A percentile compares a stretch with the other conserved stretches of the same genome.
Evolutionary conservation across 768 basidiomycete species (phyloP).

Genomic region (Porpolomopsis calyptriformis): DNA sequence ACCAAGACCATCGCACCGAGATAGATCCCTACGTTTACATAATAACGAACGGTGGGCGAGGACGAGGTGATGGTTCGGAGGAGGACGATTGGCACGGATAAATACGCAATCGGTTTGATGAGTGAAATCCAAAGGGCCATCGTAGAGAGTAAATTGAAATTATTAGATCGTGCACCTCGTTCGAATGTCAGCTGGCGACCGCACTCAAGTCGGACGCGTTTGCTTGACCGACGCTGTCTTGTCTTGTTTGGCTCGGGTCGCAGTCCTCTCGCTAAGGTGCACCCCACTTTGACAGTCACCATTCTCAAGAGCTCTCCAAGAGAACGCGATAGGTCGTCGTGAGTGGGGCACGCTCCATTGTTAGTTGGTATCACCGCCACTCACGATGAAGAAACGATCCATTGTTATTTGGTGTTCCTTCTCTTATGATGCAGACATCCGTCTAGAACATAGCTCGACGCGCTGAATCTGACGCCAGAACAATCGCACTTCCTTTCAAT

Average conservation of each 20-base stretch:
- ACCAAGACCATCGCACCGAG: slow-evolving; percentile 58
- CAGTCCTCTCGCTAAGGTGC: too few species aligned
- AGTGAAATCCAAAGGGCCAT: slow-evolving; percentile 58
- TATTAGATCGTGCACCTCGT: background rate
- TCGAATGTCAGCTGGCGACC: background rate
- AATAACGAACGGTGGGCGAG: slow-evolving; percentile 55
- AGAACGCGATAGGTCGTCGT: background rate
- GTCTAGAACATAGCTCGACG: too few species aligned
- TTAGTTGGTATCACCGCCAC: background rate
- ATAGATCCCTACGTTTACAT: slow-evolving; percentile 64
- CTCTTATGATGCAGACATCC: too few species aligned
- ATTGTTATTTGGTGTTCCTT: too few species aligned
- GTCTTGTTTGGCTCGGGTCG: too few species aligned
- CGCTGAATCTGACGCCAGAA: too few species aligned
- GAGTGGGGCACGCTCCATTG: background rate
- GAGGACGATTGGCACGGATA: slow-evolving; percentile 62
- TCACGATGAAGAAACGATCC: too few species aligned
- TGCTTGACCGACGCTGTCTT: too few species aligned
- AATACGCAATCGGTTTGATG: slow-evolving; percentile 64
- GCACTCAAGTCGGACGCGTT: too few species aligned
- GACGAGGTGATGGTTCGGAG: slow-evolving; percentile 47
- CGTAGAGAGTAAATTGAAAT: slow-evolving; percentile 8
- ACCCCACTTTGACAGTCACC: too few species aligned
- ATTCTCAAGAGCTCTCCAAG: background rate
- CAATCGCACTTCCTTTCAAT: too few species aligned